Base-by-base conservation (phyloP, 2,329 filamentous ascomycete species). In the Malbranchea zuffiana region DNA sequence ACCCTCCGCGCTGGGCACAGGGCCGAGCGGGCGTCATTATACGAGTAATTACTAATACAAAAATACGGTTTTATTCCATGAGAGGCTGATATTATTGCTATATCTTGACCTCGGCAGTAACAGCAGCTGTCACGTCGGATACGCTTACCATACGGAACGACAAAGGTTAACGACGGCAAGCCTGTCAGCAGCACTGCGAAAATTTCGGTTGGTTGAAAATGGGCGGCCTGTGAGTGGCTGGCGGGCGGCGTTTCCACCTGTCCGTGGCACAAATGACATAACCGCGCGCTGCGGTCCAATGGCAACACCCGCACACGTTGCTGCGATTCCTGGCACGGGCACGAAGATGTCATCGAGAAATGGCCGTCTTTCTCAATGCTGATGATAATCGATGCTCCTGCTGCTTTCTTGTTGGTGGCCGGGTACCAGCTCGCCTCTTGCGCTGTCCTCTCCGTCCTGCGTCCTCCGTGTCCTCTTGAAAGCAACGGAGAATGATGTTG, bases 151-250 rank as follows among this genome's bases (percentile, higher is more conserved):
- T 32, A 31, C 20, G 12, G 32, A 26, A 32, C 33, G 11, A 13
- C 16, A 17, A 28, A 30, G 39, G 39, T 19, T 36, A 25, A 23
- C 19, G 32, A 28, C 35, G 27, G 31, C 13, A 35, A 25, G 36
- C 42, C 37, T 42, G 36, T 42, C 39, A 41, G 34, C 39, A 37
- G 15, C 29, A 17, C 34, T 25, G 23, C 41, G 28, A 43, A 47
- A 45, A 37, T 37, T 38, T 41, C 39, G 15, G 34, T 23, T 40
- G 44, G 38, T 36, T 45, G 24, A 31, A 37, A 44, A 44, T 44
- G 23, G 17, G 27, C 7, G 28, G 13, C 5, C 24, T 15, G 19
- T 44, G 35, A 44, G 33, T 44, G 42, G 42, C 32, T 19, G 19
- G 12, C 32, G 13, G 20, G 32, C 23, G 3, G 11, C 7, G 21